These are phyloP conservation scores for Colletotrichum sojae DNA, from an alignment of 2,329 filamentous ascomycete species.

Conservation along the genomic window DNA sequence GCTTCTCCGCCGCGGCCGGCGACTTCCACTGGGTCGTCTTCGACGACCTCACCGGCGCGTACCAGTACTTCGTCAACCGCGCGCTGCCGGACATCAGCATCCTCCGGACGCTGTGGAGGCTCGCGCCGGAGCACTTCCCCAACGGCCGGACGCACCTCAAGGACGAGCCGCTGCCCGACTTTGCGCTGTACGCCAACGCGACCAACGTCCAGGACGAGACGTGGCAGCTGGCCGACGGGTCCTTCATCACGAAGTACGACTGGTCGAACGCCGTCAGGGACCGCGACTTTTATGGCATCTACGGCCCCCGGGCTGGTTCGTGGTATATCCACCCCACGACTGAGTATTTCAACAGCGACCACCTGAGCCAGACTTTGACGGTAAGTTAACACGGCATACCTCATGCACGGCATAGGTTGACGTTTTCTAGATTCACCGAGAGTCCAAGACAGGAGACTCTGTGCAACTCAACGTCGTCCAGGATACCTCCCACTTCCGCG, in stretches of 20 bases:
- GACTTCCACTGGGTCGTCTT: constrained; percentile 41
- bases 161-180: constrained; percentile 39
- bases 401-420: constrained; percentile 1
- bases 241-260: constrained; percentile 39
- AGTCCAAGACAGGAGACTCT: constrained; percentile 39
- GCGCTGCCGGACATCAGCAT: constrained; percentile 39
- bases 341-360: constrained; percentile 38
- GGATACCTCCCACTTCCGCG: constrained; percentile 39
- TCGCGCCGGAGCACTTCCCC: constrained; percentile 35
- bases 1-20: constrained; percentile 33
- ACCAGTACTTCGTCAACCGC: constrained; percentile 41
- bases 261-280: constrained; percentile 40
- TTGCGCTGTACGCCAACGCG: constrained; percentile 35
- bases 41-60: constrained; percentile 37
- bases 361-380: constrained; percentile 37
- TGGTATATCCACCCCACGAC: constrained; percentile 40
- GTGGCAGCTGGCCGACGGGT: constrained; percentile 37
- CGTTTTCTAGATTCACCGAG: constrained; percentile 26
- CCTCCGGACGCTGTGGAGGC: constrained; percentile 35
- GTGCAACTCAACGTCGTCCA: constrained; percentile 39
- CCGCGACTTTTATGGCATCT: constrained; percentile 39
- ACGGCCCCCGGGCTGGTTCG: constrained; percentile 31
- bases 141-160: constrained; percentile 37
- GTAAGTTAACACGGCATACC: neutral
- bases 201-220: constrained; percentile 42